A percentile compares a stretch with the other conserved stretches of the same genome.
Evolutionary conservation across 2,329 filamentous ascomycete genomes (phyloP).

Genomic region (Paraphaeosphaeria sporulosa): DNA sequence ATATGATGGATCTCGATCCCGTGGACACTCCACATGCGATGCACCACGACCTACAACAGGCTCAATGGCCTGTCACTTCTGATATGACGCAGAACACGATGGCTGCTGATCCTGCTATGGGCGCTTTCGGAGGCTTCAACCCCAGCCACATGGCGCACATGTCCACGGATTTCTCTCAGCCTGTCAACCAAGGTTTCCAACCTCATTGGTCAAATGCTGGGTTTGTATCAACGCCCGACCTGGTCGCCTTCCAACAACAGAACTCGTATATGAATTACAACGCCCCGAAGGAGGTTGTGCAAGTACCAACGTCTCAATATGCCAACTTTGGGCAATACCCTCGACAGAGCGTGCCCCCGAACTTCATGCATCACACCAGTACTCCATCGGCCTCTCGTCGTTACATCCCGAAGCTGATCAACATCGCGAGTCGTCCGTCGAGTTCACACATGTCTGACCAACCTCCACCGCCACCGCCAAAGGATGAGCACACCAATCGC

Average conservation of each 20-base stretch:
- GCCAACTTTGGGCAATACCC: conserved; percentile 45
- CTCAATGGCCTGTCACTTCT: conserved; percentile 45
- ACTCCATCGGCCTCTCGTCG: conserved; percentile 36
- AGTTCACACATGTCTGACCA: conserved; percentile 33
- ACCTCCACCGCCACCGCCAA: conserved; percentile 45
- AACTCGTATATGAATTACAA: conserved; percentile 43
- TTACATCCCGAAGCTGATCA: conserved; percentile 45
- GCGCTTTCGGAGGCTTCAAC: conserved; percentile 38
- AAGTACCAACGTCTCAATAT: conserved; percentile 45
- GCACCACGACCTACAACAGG: conserved; percentile 38
- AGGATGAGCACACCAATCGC: conserved; percentile 45
- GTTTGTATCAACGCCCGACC: conserved; percentile 45
- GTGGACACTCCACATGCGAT: conserved; percentile 41
- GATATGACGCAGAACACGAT: conserved; percentile 41
- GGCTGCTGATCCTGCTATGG: conserved; percentile 38
- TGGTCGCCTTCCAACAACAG: conserved; percentile 43
- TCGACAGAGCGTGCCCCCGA: conserved; percentile 45
- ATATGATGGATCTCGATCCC: conserved; percentile 47
- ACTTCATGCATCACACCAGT: conserved; percentile 39
- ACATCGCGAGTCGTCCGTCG: conserved; percentile 37
- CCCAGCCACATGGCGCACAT: conserved; percentile 39
- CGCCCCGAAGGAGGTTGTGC: conserved; percentile 39
- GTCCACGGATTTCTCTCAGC: conserved; percentile 41
- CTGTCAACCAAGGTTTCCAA: conserved; percentile 42
- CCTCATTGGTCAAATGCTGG: conserved; percentile 44